Evolutionary conservation across 331 rosid genomes (phyloP).

Genomic region (Rhamnella rubrinervis): DNA sequence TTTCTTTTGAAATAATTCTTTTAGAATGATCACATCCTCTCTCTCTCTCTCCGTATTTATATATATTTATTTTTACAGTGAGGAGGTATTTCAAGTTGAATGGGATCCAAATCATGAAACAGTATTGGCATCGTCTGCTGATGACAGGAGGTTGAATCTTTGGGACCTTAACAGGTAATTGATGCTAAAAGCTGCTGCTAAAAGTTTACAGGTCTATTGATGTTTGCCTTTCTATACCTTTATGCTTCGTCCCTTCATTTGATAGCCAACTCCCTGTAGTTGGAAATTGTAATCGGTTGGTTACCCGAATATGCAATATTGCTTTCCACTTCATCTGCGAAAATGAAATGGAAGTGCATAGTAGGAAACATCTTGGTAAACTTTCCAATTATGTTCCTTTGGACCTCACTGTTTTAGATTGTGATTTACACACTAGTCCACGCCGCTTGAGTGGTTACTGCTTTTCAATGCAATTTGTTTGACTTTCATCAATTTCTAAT

Average conservation of each 20-base stretch:
- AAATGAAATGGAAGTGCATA: neutral
- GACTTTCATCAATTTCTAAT: neutral
- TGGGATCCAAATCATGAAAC: constrained; percentile 96
- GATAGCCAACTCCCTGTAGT: neutral
- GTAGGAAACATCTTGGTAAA: neutral
- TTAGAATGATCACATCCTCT: neutral
- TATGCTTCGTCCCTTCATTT: neutral
- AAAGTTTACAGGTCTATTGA: constrained; percentile 8
- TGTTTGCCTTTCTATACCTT: too few species aligned
- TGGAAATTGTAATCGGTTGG: neutral
- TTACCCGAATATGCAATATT: neutral
- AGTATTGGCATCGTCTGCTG: constrained; percentile 79
- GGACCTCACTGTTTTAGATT: too few species aligned
- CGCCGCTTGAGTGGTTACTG: neutral
- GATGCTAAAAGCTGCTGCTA: neutral
- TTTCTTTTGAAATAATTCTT: too few species aligned
- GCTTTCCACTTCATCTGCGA: neutral
- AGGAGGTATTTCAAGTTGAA: constrained; percentile 94
- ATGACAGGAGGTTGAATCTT: constrained; percentile 84
- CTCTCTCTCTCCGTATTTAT: too few species aligned
- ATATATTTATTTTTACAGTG: constrained; percentile 41
- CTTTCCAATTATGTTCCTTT: neutral
- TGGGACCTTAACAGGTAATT: constrained; percentile 90
- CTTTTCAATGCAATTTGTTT: neutral
- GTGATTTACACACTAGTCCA: too few species aligned